Conservation (phyloP, 768 basidiomycete genomes). For the Naganishia randhawae region DNA sequence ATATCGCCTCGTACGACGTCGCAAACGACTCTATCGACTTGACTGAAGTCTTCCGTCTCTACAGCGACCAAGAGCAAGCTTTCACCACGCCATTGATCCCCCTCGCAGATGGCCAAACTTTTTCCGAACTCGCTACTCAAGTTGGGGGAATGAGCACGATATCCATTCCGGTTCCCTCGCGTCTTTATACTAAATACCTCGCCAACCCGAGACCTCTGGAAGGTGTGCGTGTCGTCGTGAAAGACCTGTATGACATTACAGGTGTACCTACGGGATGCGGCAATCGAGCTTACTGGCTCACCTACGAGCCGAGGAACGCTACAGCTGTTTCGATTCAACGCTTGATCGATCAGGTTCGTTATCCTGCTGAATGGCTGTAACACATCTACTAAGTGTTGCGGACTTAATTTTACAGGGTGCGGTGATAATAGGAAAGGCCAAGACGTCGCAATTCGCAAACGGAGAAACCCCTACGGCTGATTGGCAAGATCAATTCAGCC, state of each 20-base stretch:
- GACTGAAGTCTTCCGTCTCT: conserved; percentile 38
- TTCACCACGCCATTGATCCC: conserved; percentile 35
- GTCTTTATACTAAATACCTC: conserved; percentile 49
- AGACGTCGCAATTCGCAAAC: conserved; percentile 47
- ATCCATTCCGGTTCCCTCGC: conserved; percentile 57
- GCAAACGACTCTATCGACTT: conserved; percentile 25
- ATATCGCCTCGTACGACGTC: conserved; percentile 29
- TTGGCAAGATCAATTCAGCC: conserved; percentile 38
- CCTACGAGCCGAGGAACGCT: conserved; percentile 50
- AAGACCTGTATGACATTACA: conserved; percentile 54
- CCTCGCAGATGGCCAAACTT: conserved; percentile 25
- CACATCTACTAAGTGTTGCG: neutral
- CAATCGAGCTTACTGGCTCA: conserved; percentile 49
- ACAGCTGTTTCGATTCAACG: conserved; percentile 55
- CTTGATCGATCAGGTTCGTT: conserved; percentile 52
- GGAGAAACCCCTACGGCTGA: conserved; percentile 35
- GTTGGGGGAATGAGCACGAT: conserved; percentile 36
- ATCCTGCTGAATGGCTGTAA: neutral
- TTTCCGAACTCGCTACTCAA: conserved; percentile 29
- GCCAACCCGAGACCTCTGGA: conserved; percentile 50
- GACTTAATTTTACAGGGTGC: conserved; percentile 51
- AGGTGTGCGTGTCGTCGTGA: conserved; percentile 57
- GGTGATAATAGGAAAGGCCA: conserved; percentile 59
- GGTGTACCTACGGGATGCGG: conserved; percentile 53
- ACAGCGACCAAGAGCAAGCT: conserved; percentile 38